These are phyloP conservation scores for Neoscytalidium dimidiatum DNA, from an alignment of 2,329 filamentous ascomycete genomes.

Conservation along the genomic window DNA sequence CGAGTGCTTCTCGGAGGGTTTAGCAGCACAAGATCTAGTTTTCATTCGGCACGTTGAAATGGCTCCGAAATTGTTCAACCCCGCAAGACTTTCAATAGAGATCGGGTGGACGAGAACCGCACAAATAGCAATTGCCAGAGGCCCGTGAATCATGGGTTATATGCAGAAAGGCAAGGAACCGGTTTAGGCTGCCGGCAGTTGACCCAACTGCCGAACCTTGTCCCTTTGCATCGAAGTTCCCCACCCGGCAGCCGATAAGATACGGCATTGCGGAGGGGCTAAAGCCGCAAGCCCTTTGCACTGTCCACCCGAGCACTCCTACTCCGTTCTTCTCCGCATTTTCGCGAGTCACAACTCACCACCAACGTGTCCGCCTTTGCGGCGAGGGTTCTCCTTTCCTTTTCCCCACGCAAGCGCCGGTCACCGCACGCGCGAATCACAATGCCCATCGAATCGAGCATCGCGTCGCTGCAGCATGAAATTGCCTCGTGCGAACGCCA, in stretches of 20 bases:
- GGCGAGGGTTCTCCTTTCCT: neutral
- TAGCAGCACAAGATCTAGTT: too few relatives aligned
- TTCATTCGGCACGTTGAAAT: too few relatives aligned
- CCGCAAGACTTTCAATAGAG: too few relatives aligned
- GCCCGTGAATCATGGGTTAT: too few relatives aligned
- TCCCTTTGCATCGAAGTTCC: neutral
- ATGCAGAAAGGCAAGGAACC: neutral
- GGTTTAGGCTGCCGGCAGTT: constrained; percentile 6
- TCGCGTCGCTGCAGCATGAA: constrained; percentile 44
- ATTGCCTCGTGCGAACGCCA: constrained; percentile 45
- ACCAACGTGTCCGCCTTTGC: neutral
- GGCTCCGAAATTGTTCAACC: too few relatives aligned
- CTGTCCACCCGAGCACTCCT: neutral
- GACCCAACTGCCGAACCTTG: constrained; percentile 7
- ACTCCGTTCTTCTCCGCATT: neutral
- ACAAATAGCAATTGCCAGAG: too few relatives aligned
- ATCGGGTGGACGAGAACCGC: too few relatives aligned
- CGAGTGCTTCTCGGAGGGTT: too few relatives aligned
- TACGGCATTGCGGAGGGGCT: neutral
- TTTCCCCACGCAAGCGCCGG: too few relatives aligned
- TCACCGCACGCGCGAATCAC: too few relatives aligned
- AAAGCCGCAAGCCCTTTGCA: neutral
- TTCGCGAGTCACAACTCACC: neutral
- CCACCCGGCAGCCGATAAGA: constrained; percentile 3
- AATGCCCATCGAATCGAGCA: constrained; percentile 8